Evolutionary conservation across 2,329 filamentous ascomycete genomes (phyloP), one percentile per base, ranked within the genome.

Genomic region (Aspergillus tamarii): DNA sequence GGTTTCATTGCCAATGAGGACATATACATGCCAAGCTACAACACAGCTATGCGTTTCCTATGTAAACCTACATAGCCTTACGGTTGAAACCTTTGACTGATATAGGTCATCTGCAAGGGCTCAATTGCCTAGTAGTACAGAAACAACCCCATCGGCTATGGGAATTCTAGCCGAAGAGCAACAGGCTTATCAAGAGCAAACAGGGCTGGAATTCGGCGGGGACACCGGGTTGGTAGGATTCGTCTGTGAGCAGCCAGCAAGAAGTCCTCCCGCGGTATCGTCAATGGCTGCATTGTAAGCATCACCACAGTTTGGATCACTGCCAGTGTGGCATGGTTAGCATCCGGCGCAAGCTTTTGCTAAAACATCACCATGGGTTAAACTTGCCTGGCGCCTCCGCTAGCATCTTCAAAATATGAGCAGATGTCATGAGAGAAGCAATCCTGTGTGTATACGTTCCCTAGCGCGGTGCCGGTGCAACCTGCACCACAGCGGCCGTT

Each of bases 341-440:
- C 23, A 16, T 14, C 23, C 12, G 5, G 11, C 23, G 2, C 12
- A 36, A 16, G 16, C 34, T 16, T 16, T 36, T 16, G 5, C n/a
- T 8, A 36, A 7, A 0, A 48, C 0, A 1, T 48, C 6, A 14
- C 3, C 5, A n/a, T 19, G 14, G 7, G 9, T 30, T 30, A 11
- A 16, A n/a, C 46, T n/a, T 50, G 26, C 46, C 64, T 68, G 11
- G 64, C 57, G 2, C 66, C 66, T 4, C 67, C 66, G 23, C 60
- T 67, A 1, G 66, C 64, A 59, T 67, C 54, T 10, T 66, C 61
- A 8, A 69, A 69, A 30, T 67, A 69, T 1, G 64, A 67, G 60
- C 67, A 69, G 26, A 69, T 69, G 30, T 69, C 67, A 60, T 69
- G 67, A 23, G 67, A 66, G 52, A 66, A 69, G 26, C 67, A 69